phyloP scores from a whole-genome alignment of 352 stramenopile species.

The Globisporangium splendens region DNA sequence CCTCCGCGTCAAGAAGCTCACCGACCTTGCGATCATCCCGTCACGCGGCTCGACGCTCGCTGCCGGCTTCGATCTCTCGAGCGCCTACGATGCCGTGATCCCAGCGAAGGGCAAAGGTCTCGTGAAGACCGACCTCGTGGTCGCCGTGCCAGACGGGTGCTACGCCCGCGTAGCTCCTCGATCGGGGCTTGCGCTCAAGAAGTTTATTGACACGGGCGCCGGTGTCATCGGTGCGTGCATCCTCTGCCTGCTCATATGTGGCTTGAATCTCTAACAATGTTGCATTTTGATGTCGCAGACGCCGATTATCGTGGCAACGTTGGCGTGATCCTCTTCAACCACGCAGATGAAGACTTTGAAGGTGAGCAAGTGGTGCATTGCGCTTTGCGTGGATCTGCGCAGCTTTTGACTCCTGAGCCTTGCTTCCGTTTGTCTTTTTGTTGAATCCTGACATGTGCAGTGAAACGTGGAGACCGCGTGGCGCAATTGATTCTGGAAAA shows the following conservation, averaged over 20 bases:
- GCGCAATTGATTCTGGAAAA: conserved; percentile 98
- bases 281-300: conserved; percentile 38
- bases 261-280: not conserved
- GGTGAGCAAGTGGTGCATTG: conserved; percentile 16
- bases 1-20: conserved; percentile 84
- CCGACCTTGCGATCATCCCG: conserved; percentile 76
- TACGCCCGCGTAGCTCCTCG: conserved; percentile 90
- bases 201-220: conserved; percentile 97
- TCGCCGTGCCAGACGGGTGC: conserved; percentile 92
- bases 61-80: conserved; percentile 83
- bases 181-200: conserved; percentile 95
- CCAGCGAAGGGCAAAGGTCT: conserved; percentile 91
- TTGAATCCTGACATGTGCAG: conserved; percentile 7
- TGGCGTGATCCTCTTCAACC: conserved; percentile 99
- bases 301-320: conserved; percentile 98
- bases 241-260: not conserved
- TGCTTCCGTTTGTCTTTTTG: not conserved
- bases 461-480: conserved; percentile 95
- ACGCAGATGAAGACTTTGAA: conserved; percentile 91
- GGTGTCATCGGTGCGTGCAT: conserved; percentile 90
- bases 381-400: not conserved
- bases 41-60: conserved; percentile 70
- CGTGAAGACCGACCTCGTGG: conserved; percentile 96
- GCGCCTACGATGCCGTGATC: conserved; percentile 87
- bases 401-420: not conserved